Evolutionary conservation across 495 filamentous ascomycete genomes (phyloP).

Genomic region (Trichoderma erinaceum): DNA sequence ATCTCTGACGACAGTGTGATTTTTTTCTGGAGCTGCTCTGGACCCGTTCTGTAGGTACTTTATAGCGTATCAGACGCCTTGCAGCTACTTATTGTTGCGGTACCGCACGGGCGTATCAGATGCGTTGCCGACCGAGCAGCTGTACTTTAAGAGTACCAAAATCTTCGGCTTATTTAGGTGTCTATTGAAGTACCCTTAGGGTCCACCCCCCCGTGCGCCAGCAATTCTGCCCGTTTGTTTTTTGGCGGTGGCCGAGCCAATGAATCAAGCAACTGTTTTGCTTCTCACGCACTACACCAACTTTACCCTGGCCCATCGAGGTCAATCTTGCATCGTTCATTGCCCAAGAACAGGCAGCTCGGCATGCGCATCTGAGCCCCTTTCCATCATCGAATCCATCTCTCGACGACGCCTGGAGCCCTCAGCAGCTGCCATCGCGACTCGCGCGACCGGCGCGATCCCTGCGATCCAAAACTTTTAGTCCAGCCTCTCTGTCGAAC

Average conservation of each 20-base stretch:
- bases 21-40: not conserved
- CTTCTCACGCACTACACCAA: constrained; percentile 10
- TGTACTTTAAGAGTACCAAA: not conserved
- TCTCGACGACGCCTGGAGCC: not conserved
- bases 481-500: constrained; percentile 17
- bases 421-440: constrained; percentile 5
- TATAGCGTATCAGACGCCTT: not conserved
- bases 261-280: constrained; percentile 9
- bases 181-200: not conserved
- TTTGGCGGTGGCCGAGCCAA: not conserved
- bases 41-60: not conserved
- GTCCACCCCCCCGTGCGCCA: not conserved
- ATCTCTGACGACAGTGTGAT: constrained; percentile 8
- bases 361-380: constrained; percentile 1
- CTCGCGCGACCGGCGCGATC: constrained; percentile 12
- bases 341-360: not conserved
- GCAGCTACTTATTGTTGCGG: not conserved
- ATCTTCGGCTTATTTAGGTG: not conserved
- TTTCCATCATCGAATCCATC: constrained; percentile 14
- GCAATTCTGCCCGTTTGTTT: constrained; percentile 10
- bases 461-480: constrained; percentile 14
- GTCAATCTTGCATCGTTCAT: constrained; percentile 12
- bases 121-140: not conserved
- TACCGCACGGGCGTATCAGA: not conserved
- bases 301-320: not conserved